Evolutionary conservation across 768 basidiomycete genomes (phyloP), one percentile per base, ranked within the genome.

Genomic region (Trametes cingulata): DNA sequence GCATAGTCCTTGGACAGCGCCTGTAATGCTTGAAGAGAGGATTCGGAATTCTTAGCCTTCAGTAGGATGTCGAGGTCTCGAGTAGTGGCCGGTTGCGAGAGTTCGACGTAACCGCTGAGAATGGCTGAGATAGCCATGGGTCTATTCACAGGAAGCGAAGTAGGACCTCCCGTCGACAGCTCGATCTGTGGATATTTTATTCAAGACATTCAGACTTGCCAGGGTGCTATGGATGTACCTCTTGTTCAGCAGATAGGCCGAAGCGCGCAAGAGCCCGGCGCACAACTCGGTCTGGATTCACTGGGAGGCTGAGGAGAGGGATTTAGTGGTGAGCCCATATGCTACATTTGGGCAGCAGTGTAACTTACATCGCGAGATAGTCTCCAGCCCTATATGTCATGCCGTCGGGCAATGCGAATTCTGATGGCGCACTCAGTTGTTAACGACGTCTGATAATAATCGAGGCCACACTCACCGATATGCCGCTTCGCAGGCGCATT

Each of bases 61-160:
- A 68, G 46, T 36, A 82, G 63, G 24, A 67, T 65, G 9, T 72
- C 71, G 19, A 82, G 67, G 61, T 82, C 76, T 12, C 75, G 68
- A 6, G 72, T 71, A 2, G 79, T 80, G 1, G 78, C 79, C 0
- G 79, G 77, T 62, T 81, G 81, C 0, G 77, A 75, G 6, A 82
- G 68, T 60, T 82, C 81, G 47, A 82, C 72, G 54, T 80, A 82
- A 6, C 78, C 79, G 24, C 72, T 70, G 6, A 82, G 67, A 6
- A 82, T 60, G n/a, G 73, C 68, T 13, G 62, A 67, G 4, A 79
- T 62, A 46, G 60, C 69, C 52, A 81, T 73, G 1, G 77, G 74
- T 47, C 66, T 72, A 24, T 72, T 72, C 4, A 73, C 68, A 0
- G 80, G 80, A 1, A 81, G 71, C n/a, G 77, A 73, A 0, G 76